These are phyloP conservation scores for Haberlea rhodopensis DNA, from an alignment of 257 asterid species.

Conservation along the genomic window DNA sequence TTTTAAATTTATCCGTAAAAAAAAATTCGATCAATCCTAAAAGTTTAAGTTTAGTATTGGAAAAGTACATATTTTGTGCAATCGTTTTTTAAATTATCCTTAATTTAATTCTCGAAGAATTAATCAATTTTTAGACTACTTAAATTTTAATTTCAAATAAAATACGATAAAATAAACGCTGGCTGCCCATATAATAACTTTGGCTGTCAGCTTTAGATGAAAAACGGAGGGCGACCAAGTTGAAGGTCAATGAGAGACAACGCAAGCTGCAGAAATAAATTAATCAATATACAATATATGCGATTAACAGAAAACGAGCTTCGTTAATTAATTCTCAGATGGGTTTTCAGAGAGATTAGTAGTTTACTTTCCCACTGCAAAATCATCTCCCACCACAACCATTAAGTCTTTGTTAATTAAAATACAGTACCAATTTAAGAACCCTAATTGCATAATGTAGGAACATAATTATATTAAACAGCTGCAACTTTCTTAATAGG, in stretches of 20 bases:
- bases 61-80: no score
- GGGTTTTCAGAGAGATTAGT: conserved; percentile 39
- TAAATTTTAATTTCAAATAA: no score
- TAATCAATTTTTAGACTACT: no score
- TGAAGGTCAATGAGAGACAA: conserved; percentile 28
- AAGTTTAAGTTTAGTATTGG: no score
- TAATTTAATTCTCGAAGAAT: no score
- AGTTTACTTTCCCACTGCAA: conserved; percentile 28
- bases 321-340: conserved; percentile 21
- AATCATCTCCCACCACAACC: conserved; percentile 43
- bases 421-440: conserved; percentile 20
- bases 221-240: no score
- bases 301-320: conserved; percentile 22
- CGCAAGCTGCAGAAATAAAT: not conserved
- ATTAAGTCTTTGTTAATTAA: conserved; percentile 24
- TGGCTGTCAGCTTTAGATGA: no score
- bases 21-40: no score
- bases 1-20: no score
- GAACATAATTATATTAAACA: conserved; percentile 13
- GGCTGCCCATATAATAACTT: no score
- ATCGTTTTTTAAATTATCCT: no score
- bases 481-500: conserved; percentile 42
- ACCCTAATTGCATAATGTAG: conserved; percentile 30
- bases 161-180: no score
- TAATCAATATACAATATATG: not conserved